Evolutionary conservation across 176 grass and related monocot species (phyloP).

Genomic region (Oryza longistaminata): DNA sequence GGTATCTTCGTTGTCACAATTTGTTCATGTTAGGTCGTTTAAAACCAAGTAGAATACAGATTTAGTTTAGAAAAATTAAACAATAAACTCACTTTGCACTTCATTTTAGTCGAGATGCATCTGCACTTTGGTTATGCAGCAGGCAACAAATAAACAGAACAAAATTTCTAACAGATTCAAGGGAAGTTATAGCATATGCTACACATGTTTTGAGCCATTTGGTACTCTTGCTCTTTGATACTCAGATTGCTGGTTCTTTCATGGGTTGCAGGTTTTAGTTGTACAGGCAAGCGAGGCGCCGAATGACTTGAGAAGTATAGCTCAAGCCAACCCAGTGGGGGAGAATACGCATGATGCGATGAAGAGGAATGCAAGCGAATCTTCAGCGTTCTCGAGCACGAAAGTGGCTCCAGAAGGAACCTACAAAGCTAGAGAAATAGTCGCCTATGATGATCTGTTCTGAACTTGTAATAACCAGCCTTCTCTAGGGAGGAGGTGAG

Average conservation of each 20-base stretch:
- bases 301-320: conserved; percentile 21
- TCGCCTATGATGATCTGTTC: conserved; percentile 92
- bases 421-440: conserved; percentile 60
- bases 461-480: conserved; percentile 32
- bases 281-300: conserved; percentile 43
- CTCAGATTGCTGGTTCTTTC: conserved; percentile 10
- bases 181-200: neutral
- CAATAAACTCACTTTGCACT: too few species aligned
- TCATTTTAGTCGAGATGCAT: too few species aligned
- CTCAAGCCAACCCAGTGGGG: conserved; percentile 24
- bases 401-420: conserved; percentile 37
- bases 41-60: neutral
- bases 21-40: neutral
- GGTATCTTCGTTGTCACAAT: conserved; percentile 7
- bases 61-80: neutral
- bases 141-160: neutral
- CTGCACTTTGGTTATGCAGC: neutral
- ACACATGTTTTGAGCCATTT: neutral
- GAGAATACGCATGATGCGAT: conserved; percentile 28
- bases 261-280: conserved; percentile 59
- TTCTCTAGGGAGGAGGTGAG: conserved; percentile 3
- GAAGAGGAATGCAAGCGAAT: conserved; percentile 29
- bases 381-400: conserved; percentile 21
- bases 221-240: neutral
- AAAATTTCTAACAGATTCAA: neutral